A percentile compares a stretch with the other conserved stretches of the same genome.
phyloP scores from a whole-genome alignment of 805 yeast genomes.

The Spathaspora sp. region DNA sequence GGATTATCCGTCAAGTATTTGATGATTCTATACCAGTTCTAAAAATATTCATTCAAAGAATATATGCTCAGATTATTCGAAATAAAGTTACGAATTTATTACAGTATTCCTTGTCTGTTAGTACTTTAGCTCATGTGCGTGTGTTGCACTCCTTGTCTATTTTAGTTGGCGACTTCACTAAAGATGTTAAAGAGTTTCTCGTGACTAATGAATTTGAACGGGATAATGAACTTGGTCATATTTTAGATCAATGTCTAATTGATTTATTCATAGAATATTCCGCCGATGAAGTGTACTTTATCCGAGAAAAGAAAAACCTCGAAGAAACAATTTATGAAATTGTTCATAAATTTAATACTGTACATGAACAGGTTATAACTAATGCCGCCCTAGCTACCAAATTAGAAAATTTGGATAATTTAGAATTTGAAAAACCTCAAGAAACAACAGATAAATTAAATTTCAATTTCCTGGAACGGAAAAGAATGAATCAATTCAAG shows the following conservation, averaged over 20 bases:
- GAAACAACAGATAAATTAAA: slow-evolving; percentile 23
- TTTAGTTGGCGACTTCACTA: slow-evolving; percentile 55
- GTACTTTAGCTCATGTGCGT: slow-evolving; percentile 72
- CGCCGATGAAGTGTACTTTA: slow-evolving; percentile 65
- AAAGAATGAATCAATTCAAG: slow-evolving; percentile 50
- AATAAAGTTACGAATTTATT: slow-evolving; percentile 55
- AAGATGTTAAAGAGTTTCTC: slow-evolving; percentile 61
- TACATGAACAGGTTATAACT: slow-evolving; percentile 32
- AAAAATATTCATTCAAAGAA: slow-evolving; percentile 65
- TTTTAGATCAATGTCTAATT: slow-evolving; percentile 68
- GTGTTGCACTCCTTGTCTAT: slow-evolving; percentile 65
- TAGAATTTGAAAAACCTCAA: slow-evolving; percentile 14
- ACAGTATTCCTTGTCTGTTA: slow-evolving; percentile 57
- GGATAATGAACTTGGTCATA: slow-evolving; percentile 40
- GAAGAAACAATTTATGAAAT: slow-evolving; percentile 48
- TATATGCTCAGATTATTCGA: slow-evolving; percentile 69
- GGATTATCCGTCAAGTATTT: slow-evolving; percentile 71
- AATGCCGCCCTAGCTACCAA: slow-evolving; percentile 30
- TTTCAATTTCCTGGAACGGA: slow-evolving; percentile 34
- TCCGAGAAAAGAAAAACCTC: slow-evolving; percentile 63
- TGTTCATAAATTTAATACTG: slow-evolving; percentile 41
- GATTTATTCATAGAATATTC: slow-evolving; percentile 72
- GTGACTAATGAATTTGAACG: slow-evolving; percentile 43
- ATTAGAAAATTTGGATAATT: slow-evolving; percentile 30
- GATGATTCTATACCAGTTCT: slow-evolving; percentile 65